Percentiles rank a stretch among this genome's conserved stretches.
Conservation (phyloP, 1,139 yeast genomes). For the Sugiyamaella sp. region DNA sequence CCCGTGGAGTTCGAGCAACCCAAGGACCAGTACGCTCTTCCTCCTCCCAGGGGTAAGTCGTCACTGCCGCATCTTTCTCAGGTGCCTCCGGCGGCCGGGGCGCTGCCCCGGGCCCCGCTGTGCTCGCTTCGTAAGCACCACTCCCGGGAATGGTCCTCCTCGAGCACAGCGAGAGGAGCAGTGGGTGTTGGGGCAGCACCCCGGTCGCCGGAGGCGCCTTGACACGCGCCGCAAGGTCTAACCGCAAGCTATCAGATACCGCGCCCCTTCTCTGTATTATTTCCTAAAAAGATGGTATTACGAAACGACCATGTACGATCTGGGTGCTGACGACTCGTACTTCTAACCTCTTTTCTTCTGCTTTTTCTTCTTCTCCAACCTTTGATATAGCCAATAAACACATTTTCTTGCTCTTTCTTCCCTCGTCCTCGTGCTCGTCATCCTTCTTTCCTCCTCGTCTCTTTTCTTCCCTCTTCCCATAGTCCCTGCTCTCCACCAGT, state of each 20-base stretch:
- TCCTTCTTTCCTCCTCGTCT: too few relatives aligned
- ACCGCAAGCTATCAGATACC: conserved; percentile 3
- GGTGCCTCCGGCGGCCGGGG: too few relatives aligned
- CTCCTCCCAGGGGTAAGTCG: conserved; percentile 22
- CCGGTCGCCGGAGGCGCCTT: too few relatives aligned
- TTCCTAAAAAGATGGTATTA: conserved; percentile 15
- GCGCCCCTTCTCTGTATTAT: conserved; percentile 9
- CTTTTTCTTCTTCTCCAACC: not conserved
- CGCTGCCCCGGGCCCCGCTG: too few relatives aligned
- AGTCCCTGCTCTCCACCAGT: too few relatives aligned
- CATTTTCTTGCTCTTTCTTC: not conserved
- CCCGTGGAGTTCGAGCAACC: conserved; percentile 25
- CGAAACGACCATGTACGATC: conserved; percentile 4
- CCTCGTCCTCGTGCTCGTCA: too few relatives aligned
- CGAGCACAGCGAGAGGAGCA: too few relatives aligned
- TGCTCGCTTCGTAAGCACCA: too few relatives aligned
- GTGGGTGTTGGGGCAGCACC: too few relatives aligned
- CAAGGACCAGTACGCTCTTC: conserved; percentile 24
- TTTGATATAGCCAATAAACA: not conserved
- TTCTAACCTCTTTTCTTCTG: not conserved
- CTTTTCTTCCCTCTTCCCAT: too few relatives aligned
- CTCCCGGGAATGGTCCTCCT: too few relatives aligned
- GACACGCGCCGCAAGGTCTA: not conserved
- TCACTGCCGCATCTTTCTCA: too few relatives aligned
- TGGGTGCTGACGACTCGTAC: conserved; percentile 1